Evolutionary conservation across 345 rosid species (phyloP), one percentile per base, ranked within the genome.

Genomic region (Dovyalis caffra): DNA sequence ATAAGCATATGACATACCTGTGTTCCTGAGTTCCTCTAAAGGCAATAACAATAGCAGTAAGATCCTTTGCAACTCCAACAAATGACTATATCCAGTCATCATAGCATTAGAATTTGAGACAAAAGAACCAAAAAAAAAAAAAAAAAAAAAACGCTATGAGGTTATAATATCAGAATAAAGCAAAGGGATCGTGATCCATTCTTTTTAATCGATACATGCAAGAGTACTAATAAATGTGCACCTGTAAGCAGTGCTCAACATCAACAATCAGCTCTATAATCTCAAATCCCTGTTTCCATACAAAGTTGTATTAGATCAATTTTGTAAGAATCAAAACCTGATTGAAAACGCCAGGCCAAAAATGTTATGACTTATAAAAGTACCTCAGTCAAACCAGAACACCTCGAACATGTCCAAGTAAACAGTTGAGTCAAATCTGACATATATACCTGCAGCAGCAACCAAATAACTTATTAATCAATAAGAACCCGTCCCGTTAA

Each of bases 361-460:
- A 78, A 51, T 5, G 16, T 69, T 56, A 66, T 26, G 61, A 45
- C 8, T 14, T 32, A 53, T 14, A 15, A 66, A 68, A 56, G 20
- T 80, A 91, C 98, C 97, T 84, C 78, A 2, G 93, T 92, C 82
- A 87, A 75, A 68, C 87, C 99, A 80, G 88, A 79, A 81, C 98
- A 95, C 79, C 97, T 86, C 63, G 89, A 80, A 70, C 98, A 95
- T 0, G 97, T 92, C 99, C 97, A 95, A 18, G 92, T 87, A 82
- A 90, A 91, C 75, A 92, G 87, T 78, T 89, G 87, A 2, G 94
- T 80, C 81, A 92, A 81, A 81, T 91, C 99, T 53, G 97, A 91
- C 78, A 92, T 78, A 75, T 91, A 95, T 32, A 92, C 97, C 97
- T 91, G 85, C 83, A 79, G 69, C 64, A 0, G 37, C 58, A 71